Evolutionary conservation across 169 alveolate species (phyloP).

Genomic region (Perkinsus olseni): DNA sequence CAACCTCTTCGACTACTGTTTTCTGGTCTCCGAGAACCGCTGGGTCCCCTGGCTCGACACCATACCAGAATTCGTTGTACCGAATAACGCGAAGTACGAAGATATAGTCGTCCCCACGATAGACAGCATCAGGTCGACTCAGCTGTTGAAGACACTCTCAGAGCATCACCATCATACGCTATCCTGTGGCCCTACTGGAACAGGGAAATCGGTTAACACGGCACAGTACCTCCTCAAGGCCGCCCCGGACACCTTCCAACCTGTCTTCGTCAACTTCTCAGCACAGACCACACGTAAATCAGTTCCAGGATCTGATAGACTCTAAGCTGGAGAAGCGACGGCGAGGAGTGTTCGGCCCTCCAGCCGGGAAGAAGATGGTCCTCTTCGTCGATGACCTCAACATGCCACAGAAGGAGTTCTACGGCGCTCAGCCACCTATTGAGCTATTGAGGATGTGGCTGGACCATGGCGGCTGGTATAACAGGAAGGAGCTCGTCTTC

Average conservation of each 20-base stretch:
- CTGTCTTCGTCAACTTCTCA: slow-evolving; percentile 68
- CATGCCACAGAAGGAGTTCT: slow-evolving; percentile 86
- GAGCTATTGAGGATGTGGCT: slow-evolving; percentile 85
- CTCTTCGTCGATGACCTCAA: slow-evolving; percentile 85
- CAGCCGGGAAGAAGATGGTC: slow-evolving; percentile 74
- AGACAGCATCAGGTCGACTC: slow-evolving; percentile 75
- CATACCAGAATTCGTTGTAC: slow-evolving; percentile 2
- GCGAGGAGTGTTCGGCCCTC: slow-evolving; percentile 84
- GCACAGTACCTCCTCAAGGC: slow-evolving; percentile 53
- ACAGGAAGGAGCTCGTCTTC: slow-evolving; percentile 1
- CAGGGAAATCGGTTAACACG: slow-evolving; percentile 79
- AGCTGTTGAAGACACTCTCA: slow-evolving; percentile 52
- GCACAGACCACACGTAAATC: slow-evolving; percentile 87
- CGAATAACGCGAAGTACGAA: slow-evolving; percentile 59
- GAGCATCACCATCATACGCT: slow-evolving; percentile 67
- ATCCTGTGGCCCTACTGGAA: slow-evolving; percentile 88
- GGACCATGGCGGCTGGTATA: slow-evolving; percentile 81
- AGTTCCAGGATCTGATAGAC: slow-evolving; percentile 71
- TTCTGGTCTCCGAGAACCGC: neutral
- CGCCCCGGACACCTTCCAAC: slow-evolving; percentile 67
- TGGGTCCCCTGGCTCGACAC: slow-evolving; percentile 17
- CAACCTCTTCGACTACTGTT: slow-evolving; percentile 10
- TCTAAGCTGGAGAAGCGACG: slow-evolving; percentile 76
- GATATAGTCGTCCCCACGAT: slow-evolving; percentile 81
- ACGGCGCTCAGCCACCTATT: slow-evolving; percentile 89